These are phyloP conservation scores for Solanum arcanum DNA, from an alignment of 257 asterid species.

Conservation along the genomic window DNA sequence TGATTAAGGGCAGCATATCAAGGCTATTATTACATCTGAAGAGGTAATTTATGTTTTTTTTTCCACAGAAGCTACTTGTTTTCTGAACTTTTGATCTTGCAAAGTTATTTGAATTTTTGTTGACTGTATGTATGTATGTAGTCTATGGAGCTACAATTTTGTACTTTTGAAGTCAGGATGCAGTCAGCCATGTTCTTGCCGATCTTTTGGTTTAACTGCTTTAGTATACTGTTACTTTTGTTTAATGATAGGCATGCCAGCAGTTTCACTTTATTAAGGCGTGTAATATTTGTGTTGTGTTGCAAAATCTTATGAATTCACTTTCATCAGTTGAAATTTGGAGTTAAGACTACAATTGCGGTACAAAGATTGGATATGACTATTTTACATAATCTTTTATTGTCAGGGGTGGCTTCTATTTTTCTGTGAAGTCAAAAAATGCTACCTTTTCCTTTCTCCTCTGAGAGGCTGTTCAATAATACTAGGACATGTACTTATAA, in stretches of 20 bases:
- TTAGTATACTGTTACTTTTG: background rate
- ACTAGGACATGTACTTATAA: background rate
- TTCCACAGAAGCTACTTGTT: background rate
- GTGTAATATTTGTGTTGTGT: background rate
- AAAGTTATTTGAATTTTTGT: background rate
- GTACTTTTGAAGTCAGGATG: background rate
- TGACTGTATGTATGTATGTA: background rate
- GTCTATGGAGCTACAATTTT: background rate
- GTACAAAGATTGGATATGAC: background rate
- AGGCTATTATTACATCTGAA: conserved; percentile 85
- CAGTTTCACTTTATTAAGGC: background rate
- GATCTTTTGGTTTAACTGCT: background rate
- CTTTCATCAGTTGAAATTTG: background rate
- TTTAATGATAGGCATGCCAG: background rate
- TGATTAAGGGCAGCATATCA: conserved; percentile 68
- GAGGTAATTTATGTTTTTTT: conserved; percentile 37
- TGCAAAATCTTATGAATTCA: background rate
- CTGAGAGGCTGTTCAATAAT: background rate
- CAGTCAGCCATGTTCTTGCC: background rate
- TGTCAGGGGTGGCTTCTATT: background rate
- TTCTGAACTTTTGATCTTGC: background rate
- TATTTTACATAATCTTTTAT: background rate
- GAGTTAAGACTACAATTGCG: background rate
- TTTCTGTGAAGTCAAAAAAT: background rate
- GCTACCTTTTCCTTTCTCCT: background rate